A percentile compares a stretch with the other conserved stretches of the same genome.
Conservation (phyloP, 176 grass and related monocot species). For the Phoenix roebelenii region DNA sequence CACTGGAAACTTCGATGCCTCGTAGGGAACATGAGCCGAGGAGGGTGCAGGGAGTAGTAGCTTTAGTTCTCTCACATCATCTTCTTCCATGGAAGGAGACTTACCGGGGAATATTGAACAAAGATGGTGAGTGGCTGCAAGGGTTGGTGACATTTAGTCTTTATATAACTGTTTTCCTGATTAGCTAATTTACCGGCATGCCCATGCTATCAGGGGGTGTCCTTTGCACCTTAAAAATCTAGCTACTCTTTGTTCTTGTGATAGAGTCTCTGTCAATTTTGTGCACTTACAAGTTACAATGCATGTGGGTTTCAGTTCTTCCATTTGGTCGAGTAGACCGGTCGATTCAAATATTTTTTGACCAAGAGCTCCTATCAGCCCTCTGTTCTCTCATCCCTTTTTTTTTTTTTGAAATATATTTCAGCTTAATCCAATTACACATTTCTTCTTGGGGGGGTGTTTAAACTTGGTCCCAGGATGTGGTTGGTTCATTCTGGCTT, state of each 20-base stretch:
- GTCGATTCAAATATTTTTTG: too few relatives aligned
- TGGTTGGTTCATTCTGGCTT: too few relatives aligned
- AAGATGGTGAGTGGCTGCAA: neutral
- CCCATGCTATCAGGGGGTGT: conserved; percentile 9
- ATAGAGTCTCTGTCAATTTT: neutral
- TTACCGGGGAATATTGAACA: conserved; percentile 14
- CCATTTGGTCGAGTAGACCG: too few relatives aligned
- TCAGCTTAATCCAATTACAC: too few relatives aligned
- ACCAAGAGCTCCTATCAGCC: too few relatives aligned
- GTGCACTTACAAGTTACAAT: neutral
- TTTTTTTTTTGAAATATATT: too few relatives aligned
- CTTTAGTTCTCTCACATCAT: conserved; percentile 45
- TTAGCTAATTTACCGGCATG: conserved; percentile 6
- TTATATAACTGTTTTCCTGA: conserved; percentile 8
- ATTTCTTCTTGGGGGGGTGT: too few relatives aligned
- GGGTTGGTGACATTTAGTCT: neutral
- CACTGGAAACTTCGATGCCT: neutral
- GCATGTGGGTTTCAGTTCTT: too few relatives aligned
- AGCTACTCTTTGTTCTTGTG: neutral
- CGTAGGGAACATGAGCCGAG: conserved; percentile 1
- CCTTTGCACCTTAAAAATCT: neutral
- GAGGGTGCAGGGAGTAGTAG: conserved; percentile 40
- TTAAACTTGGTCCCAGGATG: too few relatives aligned
- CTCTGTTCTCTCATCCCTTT: too few relatives aligned
- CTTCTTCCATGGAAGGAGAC: conserved; percentile 52